phyloP scores from a whole-genome alignment of 1,284 basidiomycete genomes.

The Rhodotorula sp. region DNA sequence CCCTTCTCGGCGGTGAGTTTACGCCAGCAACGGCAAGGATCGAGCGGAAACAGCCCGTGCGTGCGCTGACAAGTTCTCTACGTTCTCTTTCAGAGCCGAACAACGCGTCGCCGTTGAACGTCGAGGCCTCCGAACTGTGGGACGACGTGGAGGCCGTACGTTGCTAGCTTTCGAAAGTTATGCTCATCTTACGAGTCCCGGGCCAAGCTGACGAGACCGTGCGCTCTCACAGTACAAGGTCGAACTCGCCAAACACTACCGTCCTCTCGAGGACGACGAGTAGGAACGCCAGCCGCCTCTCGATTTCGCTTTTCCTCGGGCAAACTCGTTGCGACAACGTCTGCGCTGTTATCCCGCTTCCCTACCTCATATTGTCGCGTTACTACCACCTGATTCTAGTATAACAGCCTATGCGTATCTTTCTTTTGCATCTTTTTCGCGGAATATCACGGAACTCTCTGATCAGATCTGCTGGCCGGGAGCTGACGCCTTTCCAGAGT shows the following conservation, averaged over 20 bases:
- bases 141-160: constrained; percentile 52
- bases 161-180: background rate
- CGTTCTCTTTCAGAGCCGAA: constrained; percentile 62
- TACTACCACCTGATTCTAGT: no score
- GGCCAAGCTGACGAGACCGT: background rate
- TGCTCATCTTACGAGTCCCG: background rate
- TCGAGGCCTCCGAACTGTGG: constrained; percentile 77
- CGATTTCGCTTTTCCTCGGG: background rate
- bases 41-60: background rate
- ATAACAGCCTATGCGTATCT: no score
- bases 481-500: no score
- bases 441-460: no score
- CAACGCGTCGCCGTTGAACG: constrained; percentile 79
- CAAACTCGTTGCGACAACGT: no score
- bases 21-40: no score
- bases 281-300: background rate
- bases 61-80: background rate
- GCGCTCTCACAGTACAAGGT: constrained; percentile 58
- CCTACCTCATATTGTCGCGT: background rate
- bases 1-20: constrained; percentile 61
- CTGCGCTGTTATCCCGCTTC: background rate
- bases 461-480: no score
- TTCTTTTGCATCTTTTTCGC: no score
- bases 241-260: constrained; percentile 71
- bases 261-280: constrained; percentile 61